These are phyloP conservation scores for Trichosporon sp. DNA, from an alignment of 1,284 basidiomycete species.

Conservation along the genomic window DNA sequence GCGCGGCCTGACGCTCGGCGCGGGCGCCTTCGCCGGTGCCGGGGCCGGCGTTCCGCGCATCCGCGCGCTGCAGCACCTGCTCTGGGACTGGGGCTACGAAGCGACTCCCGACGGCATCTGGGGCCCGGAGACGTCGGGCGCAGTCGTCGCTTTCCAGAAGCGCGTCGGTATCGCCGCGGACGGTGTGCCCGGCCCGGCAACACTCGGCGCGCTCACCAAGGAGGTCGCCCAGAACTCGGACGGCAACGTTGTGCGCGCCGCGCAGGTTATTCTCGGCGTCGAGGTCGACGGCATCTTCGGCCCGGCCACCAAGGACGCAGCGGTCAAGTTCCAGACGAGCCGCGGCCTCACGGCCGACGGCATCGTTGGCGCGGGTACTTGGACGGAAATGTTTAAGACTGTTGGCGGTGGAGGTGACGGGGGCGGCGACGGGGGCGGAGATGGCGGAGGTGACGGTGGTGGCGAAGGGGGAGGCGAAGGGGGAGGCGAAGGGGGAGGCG, in stretches of 20 bases:
- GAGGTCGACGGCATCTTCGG: neutral
- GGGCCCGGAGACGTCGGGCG: neutral
- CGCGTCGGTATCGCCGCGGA: neutral
- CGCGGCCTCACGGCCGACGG: neutral
- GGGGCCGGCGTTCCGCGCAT: neutral
- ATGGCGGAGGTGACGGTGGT: too few relatives aligned
- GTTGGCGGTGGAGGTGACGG: neutral
- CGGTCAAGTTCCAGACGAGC: neutral
- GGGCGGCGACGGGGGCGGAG: neutral
- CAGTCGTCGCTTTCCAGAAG: neutral
- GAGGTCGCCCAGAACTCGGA: neutral
- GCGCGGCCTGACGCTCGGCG: neutral
- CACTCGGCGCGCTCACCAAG: neutral
- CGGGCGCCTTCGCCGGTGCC: neutral
- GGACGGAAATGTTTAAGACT: slow-evolving; percentile 10
- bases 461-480: too few relatives aligned
- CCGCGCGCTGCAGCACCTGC: neutral
- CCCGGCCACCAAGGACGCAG: too few relatives aligned
- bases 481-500: too few relatives aligned
- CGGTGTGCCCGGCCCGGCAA: neutral
- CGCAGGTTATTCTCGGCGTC: neutral
- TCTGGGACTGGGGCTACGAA: neutral
- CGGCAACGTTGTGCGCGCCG: neutral
- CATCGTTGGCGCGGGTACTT: slow-evolving; percentile 5
- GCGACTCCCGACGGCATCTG: neutral